phyloP scores from a whole-genome alignment of 768 basidiomycete species.

The Atractiella rhizophila region DNA sequence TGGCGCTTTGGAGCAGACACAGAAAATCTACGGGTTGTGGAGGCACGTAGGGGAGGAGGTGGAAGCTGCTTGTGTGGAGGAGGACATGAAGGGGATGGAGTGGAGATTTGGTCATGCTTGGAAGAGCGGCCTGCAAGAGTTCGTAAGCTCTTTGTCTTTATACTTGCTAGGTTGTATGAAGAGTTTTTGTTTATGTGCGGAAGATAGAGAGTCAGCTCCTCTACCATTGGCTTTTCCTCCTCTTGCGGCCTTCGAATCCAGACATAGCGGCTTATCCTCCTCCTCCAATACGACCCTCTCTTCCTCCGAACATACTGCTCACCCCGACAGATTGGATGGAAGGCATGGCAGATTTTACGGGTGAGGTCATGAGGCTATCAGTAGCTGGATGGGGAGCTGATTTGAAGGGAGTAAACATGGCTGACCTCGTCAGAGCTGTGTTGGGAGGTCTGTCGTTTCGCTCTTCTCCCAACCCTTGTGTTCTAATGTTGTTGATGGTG shows the following conservation, averaged over 20 bases:
- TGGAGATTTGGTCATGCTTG: too few species aligned
- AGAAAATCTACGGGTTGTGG: constrained; percentile 41
- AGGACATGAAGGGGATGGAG: too few species aligned
- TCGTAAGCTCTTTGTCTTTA: constrained; percentile 20
- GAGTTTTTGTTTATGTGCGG: constrained; percentile 64
- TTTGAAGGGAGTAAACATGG: not conserved
- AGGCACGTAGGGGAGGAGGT: constrained; percentile 37
- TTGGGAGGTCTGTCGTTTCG: constrained; percentile 28
- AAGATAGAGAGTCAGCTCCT: too few species aligned
- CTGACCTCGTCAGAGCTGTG: constrained; percentile 24
- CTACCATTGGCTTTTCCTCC: too few species aligned
- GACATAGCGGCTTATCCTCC: constrained; percentile 30
- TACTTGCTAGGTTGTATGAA: constrained; percentile 32
- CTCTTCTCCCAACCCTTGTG: constrained; percentile 43
- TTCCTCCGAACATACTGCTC: constrained; percentile 3
- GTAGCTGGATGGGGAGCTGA: not conserved
- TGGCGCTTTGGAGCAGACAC: constrained; percentile 31
- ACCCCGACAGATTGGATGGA: constrained; percentile 53
- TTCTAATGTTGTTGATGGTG: constrained; percentile 48
- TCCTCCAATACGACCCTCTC: too few species aligned
- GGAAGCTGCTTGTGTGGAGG: constrained; percentile 23
- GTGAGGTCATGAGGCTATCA: constrained; percentile 67
- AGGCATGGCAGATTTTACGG: constrained; percentile 78
- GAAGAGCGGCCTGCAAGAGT: constrained; percentile 51
- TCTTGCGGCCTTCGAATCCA: constrained; percentile 30